Evolutionary conservation across 805 yeast species (phyloP), one percentile per base, ranked within the genome.

Genomic region (Lipomyces spencermartinsiae): DNA sequence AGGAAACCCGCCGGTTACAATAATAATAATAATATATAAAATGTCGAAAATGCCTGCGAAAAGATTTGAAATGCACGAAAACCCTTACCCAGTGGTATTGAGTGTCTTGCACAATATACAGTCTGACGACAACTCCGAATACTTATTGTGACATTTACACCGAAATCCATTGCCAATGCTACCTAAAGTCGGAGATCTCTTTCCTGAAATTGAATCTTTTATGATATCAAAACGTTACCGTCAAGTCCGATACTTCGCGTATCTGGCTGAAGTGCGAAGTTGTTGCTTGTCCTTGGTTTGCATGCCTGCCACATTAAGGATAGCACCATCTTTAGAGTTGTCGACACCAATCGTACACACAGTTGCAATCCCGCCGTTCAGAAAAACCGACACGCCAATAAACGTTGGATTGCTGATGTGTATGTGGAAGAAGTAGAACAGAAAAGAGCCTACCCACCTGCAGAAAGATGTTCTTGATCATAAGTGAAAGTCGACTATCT

Each of bases 231-330:
- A 16, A 22, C 55, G 31, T 51, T 25, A 19, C 31, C 10, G 55
- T 51, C 25, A 51, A 51, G 31, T 51, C 55, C 31, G 55, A 51
- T 25, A n/a, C 55, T 51, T 22, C 55, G 55, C 55, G 55, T 14
- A 25, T 51, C 31, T 25, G 55, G 25, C 55, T 51, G 31, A 51
- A 51, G 55, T 51, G 55, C 55, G n/a, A 51, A 25, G 55, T 16
- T 51, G 55, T 19, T 25, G 55, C 25, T 19, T 51, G 55, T 12
- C 31, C 31, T 12, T 51, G 55, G 55, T 22, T 22, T 51, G 55
- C 55, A 51, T 25, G 55, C 55, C 55, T 22, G 55, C 12, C 55
- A 25, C 55, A 25, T 51, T 22, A 51, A 51, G 6, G 55, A 51
- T 51, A 51, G 55, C 55, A 51, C 31, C 31, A 7, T 51, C 31